Percentiles rank a stretch among this genome's conserved stretches.
phyloP scores from a whole-genome alignment of 2,329 filamentous ascomycete genomes.

The Fusarium pseudocircinatum region DNA sequence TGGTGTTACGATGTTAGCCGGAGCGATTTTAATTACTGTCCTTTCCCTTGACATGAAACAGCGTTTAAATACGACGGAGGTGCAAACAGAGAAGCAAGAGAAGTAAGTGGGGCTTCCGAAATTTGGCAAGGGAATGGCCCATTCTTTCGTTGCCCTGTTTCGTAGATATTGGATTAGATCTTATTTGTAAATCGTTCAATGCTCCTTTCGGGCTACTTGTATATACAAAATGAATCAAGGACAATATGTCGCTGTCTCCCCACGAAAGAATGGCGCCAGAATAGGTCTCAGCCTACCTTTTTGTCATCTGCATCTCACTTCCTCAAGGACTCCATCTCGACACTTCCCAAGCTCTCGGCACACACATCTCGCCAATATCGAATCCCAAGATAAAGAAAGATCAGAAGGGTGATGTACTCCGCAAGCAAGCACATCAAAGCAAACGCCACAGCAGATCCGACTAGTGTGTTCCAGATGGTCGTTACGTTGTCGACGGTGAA shows the following conservation, averaged over 20 bases:
- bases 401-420: not conserved
- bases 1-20: not conserved
- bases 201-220: no score
- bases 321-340: not conserved
- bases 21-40: not conserved
- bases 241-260: no score
- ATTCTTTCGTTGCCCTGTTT: no score
- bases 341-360: not conserved
- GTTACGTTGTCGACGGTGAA: fast-evolving
- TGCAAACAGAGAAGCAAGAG: not conserved
- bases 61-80: not conserved
- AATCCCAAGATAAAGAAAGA: not conserved
- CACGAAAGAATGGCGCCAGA: no score
- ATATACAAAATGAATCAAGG: no score
- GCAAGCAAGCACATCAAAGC: not conserved
- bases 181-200: no score
- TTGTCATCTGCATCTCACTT: not conserved
- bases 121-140: no score
- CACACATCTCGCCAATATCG: not conserved
- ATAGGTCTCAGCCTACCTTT: no score
- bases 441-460: not conserved
- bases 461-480: not conserved
- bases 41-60: not conserved
- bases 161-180: no score
- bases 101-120: not conserved